phyloP scores from a whole-genome alignment of 805 yeast species.

The Candida nonsorbophila region DNA sequence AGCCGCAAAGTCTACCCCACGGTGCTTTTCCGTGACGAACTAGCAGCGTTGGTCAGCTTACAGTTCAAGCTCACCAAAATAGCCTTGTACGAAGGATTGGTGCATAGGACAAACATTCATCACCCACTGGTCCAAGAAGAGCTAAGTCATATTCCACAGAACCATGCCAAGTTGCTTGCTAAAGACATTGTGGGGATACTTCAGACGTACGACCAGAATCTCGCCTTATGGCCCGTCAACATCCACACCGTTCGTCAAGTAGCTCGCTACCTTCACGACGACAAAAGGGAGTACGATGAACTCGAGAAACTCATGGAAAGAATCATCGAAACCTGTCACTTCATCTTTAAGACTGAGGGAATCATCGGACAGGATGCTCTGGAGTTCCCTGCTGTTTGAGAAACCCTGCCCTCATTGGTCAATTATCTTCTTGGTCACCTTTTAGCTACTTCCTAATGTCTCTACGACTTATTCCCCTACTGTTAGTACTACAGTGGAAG shows the following conservation, averaged over 20 bases:
- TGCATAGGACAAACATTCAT: slow-evolving; percentile 12
- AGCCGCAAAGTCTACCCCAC: slow-evolving; percentile 21
- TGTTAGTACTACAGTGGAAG: no score
- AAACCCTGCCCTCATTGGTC: slow-evolving; percentile 3
- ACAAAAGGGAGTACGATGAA: slow-evolving; percentile 12
- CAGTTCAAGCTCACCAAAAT: slow-evolving; percentile 25
- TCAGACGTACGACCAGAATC: slow-evolving; percentile 29
- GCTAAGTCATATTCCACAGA: slow-evolving; percentile 16
- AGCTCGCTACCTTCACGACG: slow-evolving; percentile 17
- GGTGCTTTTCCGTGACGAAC: slow-evolving; percentile 30
- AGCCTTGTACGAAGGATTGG: slow-evolving; percentile 22
- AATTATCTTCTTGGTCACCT: no score
- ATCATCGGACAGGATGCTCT: slow-evolving; percentile 10
- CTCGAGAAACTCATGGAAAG: slow-evolving; percentile 16
- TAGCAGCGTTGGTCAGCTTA: slow-evolving; percentile 25
- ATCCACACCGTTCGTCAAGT: slow-evolving; percentile 28
- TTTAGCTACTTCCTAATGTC: no score
- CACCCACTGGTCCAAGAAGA: slow-evolving; percentile 13
- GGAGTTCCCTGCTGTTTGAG: no score
- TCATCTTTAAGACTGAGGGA: slow-evolving; percentile 9
- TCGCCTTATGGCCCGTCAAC: slow-evolving; percentile 29
- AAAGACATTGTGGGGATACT: slow-evolving; percentile 34
- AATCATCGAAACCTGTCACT: slow-evolving; percentile 11
- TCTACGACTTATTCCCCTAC: no score
- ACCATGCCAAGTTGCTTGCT: slow-evolving; percentile 21